phyloP scores from a whole-genome alignment of 495 filamentous ascomycete genomes.

The Geoglossum glabrum region DNA sequence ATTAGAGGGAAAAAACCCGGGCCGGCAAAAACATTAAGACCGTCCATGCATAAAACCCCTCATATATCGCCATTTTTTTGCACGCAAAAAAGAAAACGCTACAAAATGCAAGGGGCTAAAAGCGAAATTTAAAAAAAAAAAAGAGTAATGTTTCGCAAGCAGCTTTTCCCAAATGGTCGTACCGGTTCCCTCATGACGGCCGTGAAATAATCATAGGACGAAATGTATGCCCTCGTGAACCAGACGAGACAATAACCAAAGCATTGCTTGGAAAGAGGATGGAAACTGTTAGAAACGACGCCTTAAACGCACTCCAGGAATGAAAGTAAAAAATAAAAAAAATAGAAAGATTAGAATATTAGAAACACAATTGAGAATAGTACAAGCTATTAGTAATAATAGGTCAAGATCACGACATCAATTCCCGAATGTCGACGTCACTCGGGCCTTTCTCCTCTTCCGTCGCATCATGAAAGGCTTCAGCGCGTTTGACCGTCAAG shows the following conservation, averaged over 20 bases:
- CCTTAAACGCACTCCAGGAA: neutral
- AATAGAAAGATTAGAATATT: neutral
- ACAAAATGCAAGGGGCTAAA: neutral
- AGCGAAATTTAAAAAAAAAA: neutral
- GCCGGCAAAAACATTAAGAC: too few relatives aligned
- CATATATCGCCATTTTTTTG: too few relatives aligned
- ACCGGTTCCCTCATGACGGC: neutral
- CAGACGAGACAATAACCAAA: neutral
- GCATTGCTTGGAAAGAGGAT: neutral
- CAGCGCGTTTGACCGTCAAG: constrained; percentile 67
- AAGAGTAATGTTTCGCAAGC: too few relatives aligned
- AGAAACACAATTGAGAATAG: neutral
- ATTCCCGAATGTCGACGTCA: constrained; percentile 22
- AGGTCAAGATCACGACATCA: constrained; percentile 12
- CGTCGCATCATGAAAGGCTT: constrained; percentile 55
- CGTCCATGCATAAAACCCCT: too few relatives aligned
- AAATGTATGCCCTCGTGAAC: neutral
- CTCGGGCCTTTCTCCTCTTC: constrained; percentile 73
- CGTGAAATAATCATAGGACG: neutral
- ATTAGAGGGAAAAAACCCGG: too few relatives aligned
- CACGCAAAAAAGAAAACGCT: neutral
- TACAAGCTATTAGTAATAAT: neutral
- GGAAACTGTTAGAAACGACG: neutral
- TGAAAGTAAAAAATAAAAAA: neutral
- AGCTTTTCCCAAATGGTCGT: neutral